Evolutionary conservation across 805 yeast genomes (phyloP).

Genomic region (Wickerhamomyces mucosus): DNA sequence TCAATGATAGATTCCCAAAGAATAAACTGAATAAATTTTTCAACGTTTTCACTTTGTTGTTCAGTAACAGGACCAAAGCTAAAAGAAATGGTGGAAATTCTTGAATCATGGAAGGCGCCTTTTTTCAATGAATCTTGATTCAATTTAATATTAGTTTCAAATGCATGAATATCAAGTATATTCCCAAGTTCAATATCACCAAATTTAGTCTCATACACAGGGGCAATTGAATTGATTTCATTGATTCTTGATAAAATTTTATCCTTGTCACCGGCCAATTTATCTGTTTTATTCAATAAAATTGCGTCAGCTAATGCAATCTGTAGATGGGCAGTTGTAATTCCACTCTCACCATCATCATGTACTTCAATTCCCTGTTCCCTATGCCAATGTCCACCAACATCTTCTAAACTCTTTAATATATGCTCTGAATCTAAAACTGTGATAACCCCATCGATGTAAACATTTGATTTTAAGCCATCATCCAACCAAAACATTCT

Average conservation of each 20-base stretch:
- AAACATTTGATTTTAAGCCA: slow-evolving; percentile 73
- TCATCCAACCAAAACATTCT: slow-evolving; percentile 97
- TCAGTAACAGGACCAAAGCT: slow-evolving; percentile 28
- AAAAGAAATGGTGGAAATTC: slow-evolving; percentile 45
- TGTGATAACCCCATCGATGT: slow-evolving; percentile 85
- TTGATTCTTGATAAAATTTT: slow-evolving; percentile 27
- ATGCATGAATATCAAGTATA: slow-evolving; percentile 74
- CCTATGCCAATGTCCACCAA: slow-evolving; percentile 63
- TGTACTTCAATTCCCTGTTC: slow-evolving; percentile 29
- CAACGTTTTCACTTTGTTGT: slow-evolving; percentile 37
- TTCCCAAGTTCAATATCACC: slow-evolving; percentile 65
- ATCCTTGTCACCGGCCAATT: slow-evolving; percentile 23
- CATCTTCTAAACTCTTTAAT: slow-evolving; percentile 54
- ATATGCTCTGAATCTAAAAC: slow-evolving; percentile 76
- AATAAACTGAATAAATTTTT: slow-evolving; percentile 55
- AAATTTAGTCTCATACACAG: slow-evolving; percentile 54
- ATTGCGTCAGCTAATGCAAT: slow-evolving; percentile 84
- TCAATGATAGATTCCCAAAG: slow-evolving; percentile 53
- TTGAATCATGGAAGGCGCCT: slow-evolving; percentile 36
- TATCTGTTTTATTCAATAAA: slow-evolving; percentile 72
- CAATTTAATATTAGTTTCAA: slow-evolving; percentile 34
- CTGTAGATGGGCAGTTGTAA: slow-evolving; percentile 83
- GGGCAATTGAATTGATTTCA: slow-evolving; percentile 60
- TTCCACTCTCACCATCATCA: slow-evolving; percentile 30
- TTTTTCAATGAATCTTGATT: slow-evolving; percentile 11